Base-by-base conservation (phyloP, 441 rosid genomes). In the Gossypium davidsonii region DNA sequence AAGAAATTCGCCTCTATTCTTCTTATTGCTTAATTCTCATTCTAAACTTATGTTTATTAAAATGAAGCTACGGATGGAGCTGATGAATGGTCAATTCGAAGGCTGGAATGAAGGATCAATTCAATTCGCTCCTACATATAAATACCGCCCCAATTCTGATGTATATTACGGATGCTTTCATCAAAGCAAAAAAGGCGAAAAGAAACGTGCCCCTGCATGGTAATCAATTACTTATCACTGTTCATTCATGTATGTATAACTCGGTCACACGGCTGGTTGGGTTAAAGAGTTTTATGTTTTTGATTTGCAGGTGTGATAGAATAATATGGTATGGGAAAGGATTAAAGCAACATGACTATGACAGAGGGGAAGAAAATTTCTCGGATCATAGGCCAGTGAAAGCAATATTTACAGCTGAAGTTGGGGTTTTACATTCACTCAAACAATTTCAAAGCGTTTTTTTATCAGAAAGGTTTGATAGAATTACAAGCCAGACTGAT, bases 131-230 rank as follows among this genome's bases (percentile, higher is more conserved):
- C 99, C 99, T 0, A 95, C 99, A 0, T 95, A 95, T 84, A 95
- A 95, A 82, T 95, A 95, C 69, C 78, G 76, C 55, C 85, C 81
- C 0, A 89, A 88, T 78, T 92, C 99, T 4, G 89, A 88, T 70
- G 78, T 73, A 48, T 95, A 95, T 71, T 84, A 83, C 9, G 99
- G 97, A 53, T 85, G 90, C 59, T 76, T 76, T 28, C 68, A 86
- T 28, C 74, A 86, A 71, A 75, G 84, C 37, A 76, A 80, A 75
- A 85, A 85, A 34, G 84, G 84, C 2, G 88, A 85, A 79, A 95
- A 90, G 70, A 81, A 82, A 72, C 93, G 99, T 15, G 83, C 98
- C 61, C 99, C 99, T 0, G 99, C 99, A 58, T 94, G 99, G 98
- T 91, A 80, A 75, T 42, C 42, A 69, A 26, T 3, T 3, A 71